Conservation (phyloP, 176 grass and related monocot genomes). For the Juncus inflexus region DNA sequence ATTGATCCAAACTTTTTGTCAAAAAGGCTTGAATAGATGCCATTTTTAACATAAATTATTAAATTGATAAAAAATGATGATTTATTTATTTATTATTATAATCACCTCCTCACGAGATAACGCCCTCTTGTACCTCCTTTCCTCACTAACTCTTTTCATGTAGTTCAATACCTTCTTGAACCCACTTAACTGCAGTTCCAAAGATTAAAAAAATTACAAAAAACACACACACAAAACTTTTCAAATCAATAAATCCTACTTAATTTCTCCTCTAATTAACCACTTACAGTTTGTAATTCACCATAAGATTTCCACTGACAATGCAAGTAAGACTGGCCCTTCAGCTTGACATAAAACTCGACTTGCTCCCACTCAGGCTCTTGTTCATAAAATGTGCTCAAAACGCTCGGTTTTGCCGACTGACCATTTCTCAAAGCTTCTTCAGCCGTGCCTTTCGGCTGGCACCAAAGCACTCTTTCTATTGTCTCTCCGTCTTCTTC, state of each 20-base stretch:
- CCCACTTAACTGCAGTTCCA: constrained; percentile 73
- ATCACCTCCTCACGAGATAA: constrained; percentile 96
- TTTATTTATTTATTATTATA: background rate
- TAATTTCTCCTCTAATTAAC: background rate
- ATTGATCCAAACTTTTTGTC: background rate
- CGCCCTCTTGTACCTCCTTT: constrained; percentile 78
- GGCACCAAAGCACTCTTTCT: constrained; percentile 94
- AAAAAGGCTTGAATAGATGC: constrained; percentile 15
- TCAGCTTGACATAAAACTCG: constrained; percentile 99
- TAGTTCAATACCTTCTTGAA: constrained; percentile 99
- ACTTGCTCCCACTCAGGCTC: constrained; percentile 76
- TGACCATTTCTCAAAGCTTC: constrained; percentile 61
- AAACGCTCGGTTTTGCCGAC: constrained; percentile 65
- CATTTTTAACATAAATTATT: background rate
- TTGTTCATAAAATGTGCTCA: constrained; percentile 46
- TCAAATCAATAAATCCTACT: constrained; percentile 2
- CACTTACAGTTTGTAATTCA: constrained; percentile 77
- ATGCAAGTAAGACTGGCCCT: constrained; percentile 92
- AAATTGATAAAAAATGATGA: constrained; percentile 8
- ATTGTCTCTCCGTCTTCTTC: constrained; percentile 88
- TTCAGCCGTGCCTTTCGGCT: constrained; percentile 68
- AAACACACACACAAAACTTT: background rate
- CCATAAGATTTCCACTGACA: constrained; percentile 87
- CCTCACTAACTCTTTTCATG: constrained; percentile 85
- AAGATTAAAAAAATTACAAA: constrained; percentile 2